A percentile compares a stretch with the other conserved stretches of the same genome.
These are phyloP conservation scores for Penicillium paradoxum DNA, from an alignment of 495 filamentous ascomycete species.

Conservation along the genomic window DNA sequence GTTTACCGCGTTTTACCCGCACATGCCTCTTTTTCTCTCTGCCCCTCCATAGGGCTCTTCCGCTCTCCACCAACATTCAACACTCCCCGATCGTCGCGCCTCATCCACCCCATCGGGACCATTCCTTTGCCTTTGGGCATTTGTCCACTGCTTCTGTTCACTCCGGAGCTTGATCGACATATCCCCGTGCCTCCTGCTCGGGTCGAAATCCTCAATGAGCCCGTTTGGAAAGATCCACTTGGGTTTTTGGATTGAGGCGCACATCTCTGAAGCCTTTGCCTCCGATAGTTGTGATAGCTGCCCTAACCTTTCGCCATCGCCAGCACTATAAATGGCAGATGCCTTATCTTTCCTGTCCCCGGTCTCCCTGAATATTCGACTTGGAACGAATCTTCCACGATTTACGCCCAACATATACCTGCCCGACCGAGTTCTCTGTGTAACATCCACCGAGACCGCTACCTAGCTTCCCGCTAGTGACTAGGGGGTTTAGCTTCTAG, in stretches of 20 bases:
- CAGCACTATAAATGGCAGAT: background rate
- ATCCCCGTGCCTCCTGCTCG: background rate
- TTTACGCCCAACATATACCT: background rate
- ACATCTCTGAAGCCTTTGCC: background rate
- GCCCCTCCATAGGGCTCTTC: constrained; percentile 15
- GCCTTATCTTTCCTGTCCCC: background rate
- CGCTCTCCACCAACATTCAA: constrained; percentile 7
- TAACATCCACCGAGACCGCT: too few relatives aligned
- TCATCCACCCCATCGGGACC: constrained; percentile 7
- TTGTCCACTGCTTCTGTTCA: background rate
- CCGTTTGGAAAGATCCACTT: background rate
- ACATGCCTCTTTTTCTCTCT: constrained; percentile 2
- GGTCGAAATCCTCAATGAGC: background rate
- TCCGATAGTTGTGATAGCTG: background rate
- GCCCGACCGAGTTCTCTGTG: background rate
- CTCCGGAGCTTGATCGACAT: background rate
- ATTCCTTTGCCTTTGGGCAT: background rate
- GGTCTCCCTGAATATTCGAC: background rate
- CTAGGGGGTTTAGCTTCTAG: background rate
- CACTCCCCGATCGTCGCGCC: constrained; percentile 10
- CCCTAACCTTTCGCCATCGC: background rate
- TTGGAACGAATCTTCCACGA: background rate
- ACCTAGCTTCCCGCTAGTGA: too few relatives aligned
- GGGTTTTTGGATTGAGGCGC: background rate
- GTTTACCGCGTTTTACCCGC: constrained; percentile 1